These are phyloP conservation scores for Picea sitchensis DNA, from an alignment of 75 land plant genomes.

Conservation along the genomic window DNA sequence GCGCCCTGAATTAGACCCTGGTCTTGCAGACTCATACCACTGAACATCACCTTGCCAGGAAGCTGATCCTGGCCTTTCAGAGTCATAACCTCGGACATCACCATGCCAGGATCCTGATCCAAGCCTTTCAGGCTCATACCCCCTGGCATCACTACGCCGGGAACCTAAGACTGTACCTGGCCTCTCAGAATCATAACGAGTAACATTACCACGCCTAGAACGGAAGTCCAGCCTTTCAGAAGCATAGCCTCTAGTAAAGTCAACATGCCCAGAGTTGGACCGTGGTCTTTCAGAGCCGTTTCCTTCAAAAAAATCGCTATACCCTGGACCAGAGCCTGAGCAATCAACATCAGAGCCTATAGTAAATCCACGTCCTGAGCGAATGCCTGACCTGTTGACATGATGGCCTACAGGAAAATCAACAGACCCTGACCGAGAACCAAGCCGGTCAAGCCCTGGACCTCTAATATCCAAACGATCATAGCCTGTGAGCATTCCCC, in stretches of 20 bases:
- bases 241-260: background rate
- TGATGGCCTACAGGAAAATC: constrained; percentile 5
- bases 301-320: background rate
- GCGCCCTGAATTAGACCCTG: constrained; percentile 3
- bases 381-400: background rate
- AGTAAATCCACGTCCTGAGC: background rate
- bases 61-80: constrained; percentile 5
- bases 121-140: constrained; percentile 3
- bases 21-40: constrained; percentile 6
- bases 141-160: background rate
- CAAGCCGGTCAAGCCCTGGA: background rate
- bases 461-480: too few species aligned
- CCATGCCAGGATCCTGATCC: constrained; percentile 3
- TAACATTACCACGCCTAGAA: background rate
- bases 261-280: background rate
- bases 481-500: background rate
- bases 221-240: background rate
- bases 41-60: background rate
- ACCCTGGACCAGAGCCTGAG: background rate
- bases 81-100: background rate
- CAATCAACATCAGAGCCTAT: background rate
- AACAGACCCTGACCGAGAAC: constrained; percentile 3
- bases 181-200: background rate
- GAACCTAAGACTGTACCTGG: background rate
- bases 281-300: background rate